Base-by-base conservation (phyloP, 176 grass and related monocot genomes). In the Hyparrhenia diplandra region DNA sequence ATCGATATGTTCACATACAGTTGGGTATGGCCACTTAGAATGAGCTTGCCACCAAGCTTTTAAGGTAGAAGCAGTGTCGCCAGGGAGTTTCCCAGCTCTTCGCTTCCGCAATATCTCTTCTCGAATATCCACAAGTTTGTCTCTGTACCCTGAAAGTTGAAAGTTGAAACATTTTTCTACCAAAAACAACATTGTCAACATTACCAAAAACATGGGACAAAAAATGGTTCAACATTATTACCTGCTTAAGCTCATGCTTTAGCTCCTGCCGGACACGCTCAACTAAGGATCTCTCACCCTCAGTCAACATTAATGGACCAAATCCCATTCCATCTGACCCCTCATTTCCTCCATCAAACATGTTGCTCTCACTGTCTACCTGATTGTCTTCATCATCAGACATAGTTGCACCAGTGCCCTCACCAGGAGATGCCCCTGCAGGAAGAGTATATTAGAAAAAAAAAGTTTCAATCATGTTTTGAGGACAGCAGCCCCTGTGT, bases 41-140 rank as follows among this genome's bases (percentile, higher is more conserved):
- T 99, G 97, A 40, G 90, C 86, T 80, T 99, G 97, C 97, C 97
- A 99, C 97, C 97, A 99, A 18, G 88, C 84, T 78, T 99, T 99
- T 79, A 99, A 86, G 20, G 84, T 88, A 36, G 97, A 90, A 29
- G 97, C 90, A 17, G 90, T 99, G 72, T 99, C 93, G 2, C 93
- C 97, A 34, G 97, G 97, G 55, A 99, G 88, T 74, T 99, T 99
- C 40, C 97, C 97, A 65, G 97, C 97, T 80, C 97, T 95, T 67
- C 97, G 77, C 76, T 99, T 99, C 43, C 93, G 89, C 18, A 99
- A 84, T 82, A 99, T 99, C 82, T 99, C 97, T 80, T 96, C 93
- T 66, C 97, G 91, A 51, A 99, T 99, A 52, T 99, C 97, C 55
- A 89, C 84, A 62, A 99, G 94, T 73, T 99, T 99, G 28, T 91